Conservation (phyloP, 2,329 filamentous ascomycete species). For the Calonectria pseudoreteaudii region DNA sequence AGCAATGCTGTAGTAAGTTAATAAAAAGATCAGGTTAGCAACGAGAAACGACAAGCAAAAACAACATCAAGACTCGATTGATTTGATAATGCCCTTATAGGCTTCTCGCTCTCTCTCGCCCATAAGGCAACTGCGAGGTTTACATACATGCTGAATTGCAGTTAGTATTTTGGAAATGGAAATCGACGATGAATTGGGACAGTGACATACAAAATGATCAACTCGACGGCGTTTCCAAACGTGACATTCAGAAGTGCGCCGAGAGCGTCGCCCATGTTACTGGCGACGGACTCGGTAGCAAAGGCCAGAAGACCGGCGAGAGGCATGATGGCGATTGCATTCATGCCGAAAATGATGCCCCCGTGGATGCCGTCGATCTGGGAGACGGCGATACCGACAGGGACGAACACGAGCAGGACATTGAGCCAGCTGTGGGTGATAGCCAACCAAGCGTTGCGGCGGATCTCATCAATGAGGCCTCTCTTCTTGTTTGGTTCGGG, state of each 20-base stretch:
- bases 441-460: slow-evolving; percentile 63
- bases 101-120: slow-evolving; percentile 28
- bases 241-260: slow-evolving; percentile 81
- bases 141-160: slow-evolving; percentile 65
- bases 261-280: slow-evolving; percentile 77
- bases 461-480: slow-evolving; percentile 61
- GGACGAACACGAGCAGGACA: slow-evolving; percentile 80
- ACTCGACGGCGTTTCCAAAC: slow-evolving; percentile 82
- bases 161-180: slow-evolving; percentile 21
- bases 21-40: slow-evolving; percentile 28
- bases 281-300: slow-evolving; percentile 81
- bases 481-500: slow-evolving; percentile 38
- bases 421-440: slow-evolving; percentile 84
- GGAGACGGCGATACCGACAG: slow-evolving; percentile 77
- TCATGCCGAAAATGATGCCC: slow-evolving; percentile 77
- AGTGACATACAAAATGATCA: slow-evolving; percentile 77
- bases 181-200: too few relatives aligned
- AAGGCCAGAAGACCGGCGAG: slow-evolving; percentile 78
- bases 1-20: slow-evolving; percentile 71
- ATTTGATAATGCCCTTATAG: slow-evolving; percentile 25
- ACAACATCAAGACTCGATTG: slow-evolving; percentile 34
- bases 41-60: slow-evolving; percentile 8
- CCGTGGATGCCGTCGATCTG: slow-evolving; percentile 64
- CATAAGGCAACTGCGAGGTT: slow-evolving; percentile 10
- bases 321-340: slow-evolving; percentile 80